Base-by-base conservation (phyloP, 2,329 filamentous ascomycete species). In the Pseudogymnoascus sp. region DNA sequence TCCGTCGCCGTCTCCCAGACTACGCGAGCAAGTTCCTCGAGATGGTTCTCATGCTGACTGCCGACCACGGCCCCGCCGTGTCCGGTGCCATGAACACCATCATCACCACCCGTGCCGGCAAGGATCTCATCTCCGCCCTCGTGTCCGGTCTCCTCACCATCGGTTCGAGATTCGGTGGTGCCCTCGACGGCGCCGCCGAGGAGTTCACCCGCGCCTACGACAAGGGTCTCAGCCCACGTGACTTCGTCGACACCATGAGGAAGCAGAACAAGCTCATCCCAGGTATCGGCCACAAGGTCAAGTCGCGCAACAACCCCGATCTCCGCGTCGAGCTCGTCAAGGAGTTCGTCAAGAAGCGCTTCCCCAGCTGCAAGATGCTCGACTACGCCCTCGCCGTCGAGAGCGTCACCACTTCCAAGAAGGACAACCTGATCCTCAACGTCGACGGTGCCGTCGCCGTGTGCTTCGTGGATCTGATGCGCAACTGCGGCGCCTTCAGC, bases 31-130 rank as follows among this genome's bases (percentile, higher is more conserved):
- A 96, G 82, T 99, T 99, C 85, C 82, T 99, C 71, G 95, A 99
- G 85, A 99, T 99, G 95, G 95, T 99, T 70, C 93, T 99, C 78
- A 99, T 99, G 95, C 87, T 99, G 75, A 99, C 95, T 75, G 95
- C 95, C 72, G 95, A 99, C 76, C 95, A 99, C 87, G 95, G 95
- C 80, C 95, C 95, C 62, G 95, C 95, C 72, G 95, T 99, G 72
- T 99, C 95, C 72, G 95, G 95, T 85, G 95, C 95, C 78, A 99
- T 99, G 95, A 99, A 99, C 89, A 99, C 95, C 77, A 99, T 99
- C 78, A 98, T 99, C 78, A 99, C 95, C 67, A 99, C 95, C 65
- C 91, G 95, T 90, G 95, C 95, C 68, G 95, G 95, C 78, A 99
- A 99, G 85, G 95, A 99, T 77, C 82, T 99, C 71, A 98, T 99